Percentiles rank a stretch among this genome's conserved stretches.
phyloP scores from a whole-genome alignment of 768 basidiomycete genomes.

The Termitomyces heimii region DNA sequence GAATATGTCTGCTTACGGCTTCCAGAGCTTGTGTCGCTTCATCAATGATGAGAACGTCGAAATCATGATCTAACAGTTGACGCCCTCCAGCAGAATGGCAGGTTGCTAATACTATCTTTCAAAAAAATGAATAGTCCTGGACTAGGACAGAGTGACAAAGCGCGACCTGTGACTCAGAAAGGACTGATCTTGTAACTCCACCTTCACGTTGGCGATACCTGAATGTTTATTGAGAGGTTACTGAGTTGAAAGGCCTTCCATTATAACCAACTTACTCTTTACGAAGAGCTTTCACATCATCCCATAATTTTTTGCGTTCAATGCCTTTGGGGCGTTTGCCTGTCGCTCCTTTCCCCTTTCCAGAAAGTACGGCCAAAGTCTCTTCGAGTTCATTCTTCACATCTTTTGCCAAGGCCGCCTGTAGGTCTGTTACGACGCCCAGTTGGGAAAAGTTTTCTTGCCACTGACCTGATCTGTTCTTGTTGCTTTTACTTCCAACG shows the following conservation, averaged over 20 bases:
- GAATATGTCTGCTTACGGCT: slow-evolving; percentile 56
- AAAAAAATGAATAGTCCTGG: background rate
- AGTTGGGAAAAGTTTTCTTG: background rate
- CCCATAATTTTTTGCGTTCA: slow-evolving; percentile 83
- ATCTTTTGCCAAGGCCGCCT: slow-evolving; percentile 83
- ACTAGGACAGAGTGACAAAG: background rate
- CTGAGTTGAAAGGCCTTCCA: background rate
- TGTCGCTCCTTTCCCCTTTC: slow-evolving; percentile 69
- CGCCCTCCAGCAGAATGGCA: slow-evolving; percentile 91
- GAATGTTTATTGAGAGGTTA: background rate
- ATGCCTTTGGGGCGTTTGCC: slow-evolving; percentile 63
- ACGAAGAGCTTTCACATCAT: slow-evolving; percentile 76
- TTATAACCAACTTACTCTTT: slow-evolving; percentile 64
- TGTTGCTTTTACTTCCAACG: slow-evolving; percentile 67
- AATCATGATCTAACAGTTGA: slow-evolving; percentile 68
- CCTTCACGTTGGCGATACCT: slow-evolving; percentile 90
- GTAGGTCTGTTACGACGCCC: slow-evolving; percentile 3
- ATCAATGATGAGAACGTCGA: slow-evolving; percentile 94
- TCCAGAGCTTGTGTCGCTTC: slow-evolving; percentile 97
- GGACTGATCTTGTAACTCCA: slow-evolving; percentile 74
- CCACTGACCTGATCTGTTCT: slow-evolving; percentile 60
- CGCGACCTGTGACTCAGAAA: slow-evolving; percentile 68
- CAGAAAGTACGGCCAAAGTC: slow-evolving; percentile 58
- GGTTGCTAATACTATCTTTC: slow-evolving; percentile 81
- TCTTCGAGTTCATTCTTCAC: slow-evolving; percentile 82